phyloP scores from a whole-genome alignment of 176 grass and related monocot species.

The Zoysia pacifica region DNA sequence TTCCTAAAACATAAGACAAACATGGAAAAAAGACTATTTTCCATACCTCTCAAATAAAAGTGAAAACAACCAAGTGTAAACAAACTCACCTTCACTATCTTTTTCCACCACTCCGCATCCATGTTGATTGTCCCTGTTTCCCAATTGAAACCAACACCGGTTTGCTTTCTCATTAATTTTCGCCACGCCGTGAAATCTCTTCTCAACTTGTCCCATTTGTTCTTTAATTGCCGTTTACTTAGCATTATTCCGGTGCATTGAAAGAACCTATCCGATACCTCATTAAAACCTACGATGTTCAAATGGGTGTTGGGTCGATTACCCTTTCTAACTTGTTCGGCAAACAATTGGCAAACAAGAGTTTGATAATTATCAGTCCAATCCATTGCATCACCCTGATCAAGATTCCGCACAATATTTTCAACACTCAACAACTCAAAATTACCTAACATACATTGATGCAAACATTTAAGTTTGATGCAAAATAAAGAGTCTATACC shows the following conservation, averaged over 20 bases:
- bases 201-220: neutral
- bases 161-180: neutral
- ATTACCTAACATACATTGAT: too few relatives aligned
- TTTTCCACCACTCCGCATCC: too few relatives aligned
- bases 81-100: too few relatives aligned
- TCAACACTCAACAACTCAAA: too few relatives aligned
- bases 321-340: slow-evolving; percentile 1
- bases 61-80: too few relatives aligned
- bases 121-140: too few relatives aligned
- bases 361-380: neutral
- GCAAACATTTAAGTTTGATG: too few relatives aligned
- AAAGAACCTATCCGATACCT: neutral
- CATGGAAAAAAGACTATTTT: too few relatives aligned
- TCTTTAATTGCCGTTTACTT: neutral
- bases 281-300: neutral
- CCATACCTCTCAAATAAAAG: too few relatives aligned
- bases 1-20: too few relatives aligned
- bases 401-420: neutral
- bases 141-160: too few relatives aligned
- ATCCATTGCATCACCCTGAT: neutral
- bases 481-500: too few relatives aligned
- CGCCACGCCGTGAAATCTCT: neutral
- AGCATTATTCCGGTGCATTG: rapidly evolving
- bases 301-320: neutral
- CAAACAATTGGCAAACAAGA: neutral